Evolutionary conservation across 73 alveolate species (phyloP).

Genomic region (Durusdinium trenchii): DNA sequence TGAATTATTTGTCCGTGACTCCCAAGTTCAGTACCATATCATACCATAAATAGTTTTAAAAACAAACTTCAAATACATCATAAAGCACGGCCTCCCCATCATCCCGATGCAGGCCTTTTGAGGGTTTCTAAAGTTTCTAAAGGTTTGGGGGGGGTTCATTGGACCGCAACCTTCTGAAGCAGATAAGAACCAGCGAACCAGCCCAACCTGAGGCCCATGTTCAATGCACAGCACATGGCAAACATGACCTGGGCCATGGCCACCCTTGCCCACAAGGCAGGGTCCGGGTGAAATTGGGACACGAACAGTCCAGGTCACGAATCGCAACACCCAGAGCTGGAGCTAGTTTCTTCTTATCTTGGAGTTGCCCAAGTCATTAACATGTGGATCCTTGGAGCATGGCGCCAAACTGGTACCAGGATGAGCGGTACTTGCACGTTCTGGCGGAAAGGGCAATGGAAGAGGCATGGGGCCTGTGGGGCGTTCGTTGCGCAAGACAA

Average conservation of each 20-base stretch:
- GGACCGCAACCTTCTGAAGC: too few species aligned
- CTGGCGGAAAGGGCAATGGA: constrained; percentile 74
- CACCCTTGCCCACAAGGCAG: constrained; percentile 84
- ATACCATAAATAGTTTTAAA: too few species aligned
- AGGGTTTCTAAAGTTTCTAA: too few species aligned
- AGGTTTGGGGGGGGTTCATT: too few species aligned
- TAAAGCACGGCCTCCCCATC: too few species aligned
- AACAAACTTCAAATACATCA: too few species aligned
- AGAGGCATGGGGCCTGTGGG: background rate
- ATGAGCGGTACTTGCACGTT: constrained; percentile 78
- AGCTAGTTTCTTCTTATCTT: background rate
- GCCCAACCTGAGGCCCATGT: background rate
- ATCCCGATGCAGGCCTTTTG: too few species aligned
- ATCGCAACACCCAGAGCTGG: background rate
- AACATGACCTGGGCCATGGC: constrained; percentile 96
- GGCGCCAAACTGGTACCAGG: background rate
- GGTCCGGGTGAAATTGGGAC: background rate
- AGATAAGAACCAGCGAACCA: background rate
- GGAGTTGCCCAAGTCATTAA: background rate
- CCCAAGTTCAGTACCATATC: too few species aligned
- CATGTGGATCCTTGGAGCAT: background rate
- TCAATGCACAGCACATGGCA: constrained; percentile 96
- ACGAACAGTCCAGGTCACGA: background rate
- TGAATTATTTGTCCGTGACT: too few species aligned
- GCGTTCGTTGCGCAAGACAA: background rate